Evolutionary conservation across 805 yeast species (phyloP), one percentile per base, ranked within the genome.

Genomic region (Candida ipomoeae): DNA sequence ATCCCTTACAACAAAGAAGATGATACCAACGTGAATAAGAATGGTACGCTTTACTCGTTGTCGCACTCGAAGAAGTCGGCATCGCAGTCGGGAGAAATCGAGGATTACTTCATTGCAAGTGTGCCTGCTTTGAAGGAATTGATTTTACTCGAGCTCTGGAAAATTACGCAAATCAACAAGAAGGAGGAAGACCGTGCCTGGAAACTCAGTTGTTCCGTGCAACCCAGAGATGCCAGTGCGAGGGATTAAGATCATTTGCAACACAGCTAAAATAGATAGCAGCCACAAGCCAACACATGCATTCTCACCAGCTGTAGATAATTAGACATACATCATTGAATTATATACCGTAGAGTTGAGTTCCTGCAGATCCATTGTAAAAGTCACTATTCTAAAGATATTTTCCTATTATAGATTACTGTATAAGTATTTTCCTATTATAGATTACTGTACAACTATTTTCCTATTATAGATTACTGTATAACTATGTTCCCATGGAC

Each of bases 181-280:
- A 69, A 74, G 36, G 86, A 84, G 51, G 80, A 77, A 39, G 91
- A 87, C 57, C 72, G 94, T 55, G 82, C 84, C 4, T 86, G 91
- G 86, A 78, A 83, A 48, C 69, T 85, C 62, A 85, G 91, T 68
- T 79, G 87, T 60, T 64, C 68, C 29, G 73, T 84, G 38, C 84
- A 80, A 52, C 82, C 83, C 8, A 63, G 83, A 55, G 82, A 76
- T 35, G 36, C 52, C 5, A 48, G 15, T 26, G 29, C 29, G 11
- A 21, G 32, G 6, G 31, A 39, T 14, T 39, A 14, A 39, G 18
- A 39, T 5, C 29, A 26, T 26, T 26, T 26, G 29, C 29, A 26
- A 26, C 29, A 8, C 29, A 26, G 29, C 29, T 26, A 26, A 26
- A 26, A 26, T 26, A 26, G 5, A 26, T 26, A 8, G 17, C 42